Conservation (phyloP, 495 filamentous ascomycete genomes). For the Aspergillus leporis region DNA sequence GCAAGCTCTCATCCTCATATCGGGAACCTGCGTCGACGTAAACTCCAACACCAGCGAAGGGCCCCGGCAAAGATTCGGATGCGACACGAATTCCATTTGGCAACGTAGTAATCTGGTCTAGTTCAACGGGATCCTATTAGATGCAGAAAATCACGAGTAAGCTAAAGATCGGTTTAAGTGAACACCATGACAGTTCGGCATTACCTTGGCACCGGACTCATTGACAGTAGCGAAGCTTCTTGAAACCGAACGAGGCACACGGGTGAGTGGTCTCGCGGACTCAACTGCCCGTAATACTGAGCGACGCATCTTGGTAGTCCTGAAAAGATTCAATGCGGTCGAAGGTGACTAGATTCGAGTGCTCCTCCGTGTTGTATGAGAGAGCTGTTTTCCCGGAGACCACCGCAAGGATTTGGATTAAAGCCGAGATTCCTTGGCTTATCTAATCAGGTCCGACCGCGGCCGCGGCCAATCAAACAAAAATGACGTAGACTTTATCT, state of each 20-base stretch:
- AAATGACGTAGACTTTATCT: not conserved
- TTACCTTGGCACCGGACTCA: slow-evolving; percentile 42
- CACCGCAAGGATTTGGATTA: slow-evolving; percentile 24
- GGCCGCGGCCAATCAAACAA: not conserved
- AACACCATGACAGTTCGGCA: not conserved
- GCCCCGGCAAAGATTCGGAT: slow-evolving; percentile 91
- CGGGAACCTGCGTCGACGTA: slow-evolving; percentile 96
- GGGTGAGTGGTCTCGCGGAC: slow-evolving; percentile 41
- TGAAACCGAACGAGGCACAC: slow-evolving; percentile 40
- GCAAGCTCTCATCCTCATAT: slow-evolving; percentile 82
- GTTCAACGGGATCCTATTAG: slow-evolving; percentile 77
- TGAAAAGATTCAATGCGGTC: not conserved
- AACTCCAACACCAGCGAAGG: slow-evolving; percentile 93
- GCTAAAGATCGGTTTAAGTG: not conserved
- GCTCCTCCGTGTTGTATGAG: slow-evolving; percentile 10
- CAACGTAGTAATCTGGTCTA: slow-evolving; percentile 86
- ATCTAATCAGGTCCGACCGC: slow-evolving; percentile 28
- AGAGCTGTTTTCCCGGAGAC: slow-evolving; percentile 18
- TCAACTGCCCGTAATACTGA: slow-evolving; percentile 48
- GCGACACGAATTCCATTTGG: slow-evolving; percentile 94
- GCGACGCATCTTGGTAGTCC: slow-evolving; percentile 38
- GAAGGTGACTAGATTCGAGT: slow-evolving; percentile 5
- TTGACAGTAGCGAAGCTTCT: slow-evolving; percentile 45
- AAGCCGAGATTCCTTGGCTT: slow-evolving; percentile 16
- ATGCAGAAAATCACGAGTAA: slow-evolving; percentile 11